Evolutionary conservation across 1,284 basidiomycete genomes (phyloP), one percentile per base, ranked within the genome.

Genomic region (Paramarasmius palmivorus): DNA sequence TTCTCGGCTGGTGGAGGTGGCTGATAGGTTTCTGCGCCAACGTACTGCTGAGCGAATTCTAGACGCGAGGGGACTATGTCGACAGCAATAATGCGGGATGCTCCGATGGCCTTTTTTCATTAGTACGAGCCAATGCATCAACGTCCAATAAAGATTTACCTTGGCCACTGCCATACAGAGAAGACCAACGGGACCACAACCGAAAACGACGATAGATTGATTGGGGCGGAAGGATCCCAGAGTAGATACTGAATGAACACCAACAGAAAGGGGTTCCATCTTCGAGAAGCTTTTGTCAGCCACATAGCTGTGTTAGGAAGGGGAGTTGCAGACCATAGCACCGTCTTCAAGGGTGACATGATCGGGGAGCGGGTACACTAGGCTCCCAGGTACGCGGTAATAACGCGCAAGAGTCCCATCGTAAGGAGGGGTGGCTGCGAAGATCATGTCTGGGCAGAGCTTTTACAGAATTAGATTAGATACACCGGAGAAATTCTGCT

Each of bases 231-330:
- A 78, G 36, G 79, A 73, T 20, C 89, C 95, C 36, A 94, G 78
- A 62, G 82, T 90, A 44, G 84, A 82, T 32, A 97, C 88, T 1
- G 92, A 87, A 70, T 98, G 95, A 12, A 97, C 83, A 5, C 86
- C 96, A 34, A 98, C 96, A 15, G 93, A 86, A 37, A 98, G 83
- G 7, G 96, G 96, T 71, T 98, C 95, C 78, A 98, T 95, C 90
- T 92, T 6, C 32, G 7, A 51, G n/a, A 15, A 48, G 19, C 50
- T 49, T 22, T 41, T 14, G 34, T 54, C n/a, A n/a, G n/a, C n/a
- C n/a, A 19, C 17, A 22, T 35, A 23, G 35, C 17, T 37, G 9
- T 26, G 42, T 50, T 15, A 52, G 54, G 20, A 40, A 42, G 5
- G 35, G n/a, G 25, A 29, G 10, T 44, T 8, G 58, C 75, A 53